These are phyloP conservation scores for Capsicum chinense DNA, from an alignment of 257 asterid genomes.

Conservation along the genomic window DNA sequence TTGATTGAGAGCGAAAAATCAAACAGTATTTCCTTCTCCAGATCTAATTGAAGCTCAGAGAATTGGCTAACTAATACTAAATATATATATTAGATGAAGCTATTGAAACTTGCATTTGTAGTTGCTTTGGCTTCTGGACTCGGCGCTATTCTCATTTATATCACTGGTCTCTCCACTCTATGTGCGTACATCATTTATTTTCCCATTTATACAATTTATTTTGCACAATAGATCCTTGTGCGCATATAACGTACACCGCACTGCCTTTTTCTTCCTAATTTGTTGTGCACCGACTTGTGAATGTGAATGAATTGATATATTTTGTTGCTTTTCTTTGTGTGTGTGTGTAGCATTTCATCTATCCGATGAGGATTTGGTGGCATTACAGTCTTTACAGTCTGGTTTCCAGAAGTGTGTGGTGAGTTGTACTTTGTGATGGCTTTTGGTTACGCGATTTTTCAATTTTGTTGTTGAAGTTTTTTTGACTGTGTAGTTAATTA, in stretches of 20 bases:
- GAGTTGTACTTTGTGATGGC: constrained; percentile 36
- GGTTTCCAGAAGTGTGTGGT: constrained; percentile 87
- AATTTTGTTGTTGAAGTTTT: background rate
- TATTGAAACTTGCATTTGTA: constrained; percentile 60
- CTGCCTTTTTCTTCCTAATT: background rate
- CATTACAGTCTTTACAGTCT: constrained; percentile 63
- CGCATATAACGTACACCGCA: too few relatives aligned
- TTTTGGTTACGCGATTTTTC: background rate
- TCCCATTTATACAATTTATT: background rate
- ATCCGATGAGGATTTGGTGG: constrained; percentile 65
- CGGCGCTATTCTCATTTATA: constrained; percentile 67
- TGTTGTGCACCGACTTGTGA: background rate
- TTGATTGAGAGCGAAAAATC: background rate
- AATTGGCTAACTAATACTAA: background rate
- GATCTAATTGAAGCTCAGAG: constrained; percentile 14
- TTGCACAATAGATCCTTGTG: too few relatives aligned
- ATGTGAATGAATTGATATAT: background rate
- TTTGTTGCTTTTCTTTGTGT: background rate
- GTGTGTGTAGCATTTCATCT: constrained; percentile 56
- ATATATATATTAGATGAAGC: constrained; percentile 54
- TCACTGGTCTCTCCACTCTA: constrained; percentile 59
- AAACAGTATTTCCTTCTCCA: constrained; percentile 11
- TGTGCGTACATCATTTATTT: constrained; percentile 34
- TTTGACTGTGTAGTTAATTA: background rate
- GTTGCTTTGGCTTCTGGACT: constrained; percentile 77